Evolutionary conservation across 108 stramenopile genomes (phyloP).

Genomic region (Mediolabrus comicus): DNA sequence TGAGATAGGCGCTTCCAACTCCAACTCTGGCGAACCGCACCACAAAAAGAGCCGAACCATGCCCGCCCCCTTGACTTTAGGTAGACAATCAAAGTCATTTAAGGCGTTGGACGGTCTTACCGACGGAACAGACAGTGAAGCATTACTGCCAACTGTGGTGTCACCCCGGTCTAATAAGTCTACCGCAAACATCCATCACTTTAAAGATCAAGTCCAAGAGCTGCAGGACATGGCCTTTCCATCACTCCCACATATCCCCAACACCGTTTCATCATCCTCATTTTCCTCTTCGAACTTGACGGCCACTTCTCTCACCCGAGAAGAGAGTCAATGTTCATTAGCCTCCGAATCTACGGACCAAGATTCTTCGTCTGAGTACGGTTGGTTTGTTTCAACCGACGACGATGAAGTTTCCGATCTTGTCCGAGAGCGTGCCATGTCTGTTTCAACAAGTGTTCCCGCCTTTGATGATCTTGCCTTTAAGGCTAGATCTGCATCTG

Average conservation of each 20-base stretch:
- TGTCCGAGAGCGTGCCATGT: not conserved
- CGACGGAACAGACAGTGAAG: constrained; percentile 13
- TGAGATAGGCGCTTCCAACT: not conserved
- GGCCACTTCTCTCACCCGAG: constrained; percentile 10
- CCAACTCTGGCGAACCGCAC: constrained; percentile 9
- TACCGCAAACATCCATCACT: constrained; percentile 23
- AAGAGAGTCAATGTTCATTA: not conserved
- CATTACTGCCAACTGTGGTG: constrained; percentile 18
- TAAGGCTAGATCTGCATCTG: constrained; percentile 4
- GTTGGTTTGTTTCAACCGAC: constrained; percentile 44
- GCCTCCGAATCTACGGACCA: not conserved
- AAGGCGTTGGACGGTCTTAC: not conserved
- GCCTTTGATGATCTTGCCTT: constrained; percentile 12
- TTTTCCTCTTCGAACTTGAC: constrained; percentile 17
- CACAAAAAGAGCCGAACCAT: constrained; percentile 28
- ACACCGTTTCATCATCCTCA: constrained; percentile 27
- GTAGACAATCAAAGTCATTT: constrained; percentile 21
- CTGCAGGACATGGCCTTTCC: constrained; percentile 41
- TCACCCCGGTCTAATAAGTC: constrained; percentile 32
- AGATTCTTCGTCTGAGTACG: constrained; percentile 14
- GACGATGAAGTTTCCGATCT: constrained; percentile 13
- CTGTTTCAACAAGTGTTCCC: not conserved
- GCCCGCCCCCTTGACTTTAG: constrained; percentile 9
- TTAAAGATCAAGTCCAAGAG: constrained; percentile 35
- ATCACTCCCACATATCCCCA: constrained; percentile 24